phyloP scores from a whole-genome alignment of 345 rosid species.

The Gossypium stocksii region DNA sequence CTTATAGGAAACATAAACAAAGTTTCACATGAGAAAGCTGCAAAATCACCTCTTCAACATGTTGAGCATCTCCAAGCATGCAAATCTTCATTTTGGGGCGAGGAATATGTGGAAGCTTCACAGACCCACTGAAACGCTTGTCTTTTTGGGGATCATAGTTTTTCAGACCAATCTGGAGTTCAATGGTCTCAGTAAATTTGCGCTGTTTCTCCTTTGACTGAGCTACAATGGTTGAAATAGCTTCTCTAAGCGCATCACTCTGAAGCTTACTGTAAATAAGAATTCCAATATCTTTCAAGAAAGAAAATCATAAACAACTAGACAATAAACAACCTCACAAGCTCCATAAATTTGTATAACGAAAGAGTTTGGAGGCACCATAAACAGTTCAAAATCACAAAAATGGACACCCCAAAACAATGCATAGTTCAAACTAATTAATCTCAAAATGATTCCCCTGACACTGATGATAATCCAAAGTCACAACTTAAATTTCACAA shows the following conservation, averaged over 20 bases:
- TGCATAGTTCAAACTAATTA: not conserved
- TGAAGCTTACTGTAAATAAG: conserved; percentile 71
- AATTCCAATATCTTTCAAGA: not conserved
- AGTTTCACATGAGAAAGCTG: not conserved
- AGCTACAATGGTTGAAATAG: conserved; percentile 47
- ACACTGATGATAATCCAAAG: not conserved
- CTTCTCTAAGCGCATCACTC: conserved; percentile 83
- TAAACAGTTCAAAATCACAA: not conserved
- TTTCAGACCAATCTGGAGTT: conserved; percentile 96
- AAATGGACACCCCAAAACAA: not conserved
- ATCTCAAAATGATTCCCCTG: no score
- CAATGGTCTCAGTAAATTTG: conserved; percentile 81
- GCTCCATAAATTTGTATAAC: not conserved
- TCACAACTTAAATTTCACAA: not conserved
- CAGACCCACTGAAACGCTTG: conserved; percentile 90
- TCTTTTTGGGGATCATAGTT: conserved; percentile 96
- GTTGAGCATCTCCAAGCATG: conserved; percentile 97
- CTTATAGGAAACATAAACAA: not conserved
- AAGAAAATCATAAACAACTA: not conserved
- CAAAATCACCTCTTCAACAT: conserved; percentile 69
- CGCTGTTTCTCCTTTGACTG: conserved; percentile 58
- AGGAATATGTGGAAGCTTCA: conserved; percentile 86
- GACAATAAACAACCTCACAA: not conserved
- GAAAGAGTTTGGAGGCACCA: not conserved
- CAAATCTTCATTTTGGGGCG: conserved; percentile 95